Conservation (phyloP, 2,329 filamentous ascomycete species). For the Fusarium succisae region DNA sequence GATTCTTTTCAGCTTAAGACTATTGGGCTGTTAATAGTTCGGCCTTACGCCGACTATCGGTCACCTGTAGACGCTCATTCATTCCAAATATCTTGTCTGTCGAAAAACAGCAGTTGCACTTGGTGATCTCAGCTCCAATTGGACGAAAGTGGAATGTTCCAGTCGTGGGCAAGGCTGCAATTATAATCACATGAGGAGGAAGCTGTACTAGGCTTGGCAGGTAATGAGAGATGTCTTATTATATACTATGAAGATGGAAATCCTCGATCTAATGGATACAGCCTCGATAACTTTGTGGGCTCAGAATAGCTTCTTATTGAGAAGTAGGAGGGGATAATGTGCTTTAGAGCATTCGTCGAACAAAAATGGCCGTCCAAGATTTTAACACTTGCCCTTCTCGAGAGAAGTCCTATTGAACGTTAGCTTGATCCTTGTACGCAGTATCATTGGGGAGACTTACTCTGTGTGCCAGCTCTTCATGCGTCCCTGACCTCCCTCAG, state of each 20-base stretch:
- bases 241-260: neutral
- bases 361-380: fast-evolving
- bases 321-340: no score
- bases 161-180: fast-evolving
- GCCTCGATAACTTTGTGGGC: fast-evolving
- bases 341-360: no score
- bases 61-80: fast-evolving
- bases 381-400: neutral
- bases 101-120: neutral
- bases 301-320: fast-evolving
- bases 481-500: neutral
- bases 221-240: neutral
- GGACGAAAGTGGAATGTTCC: fast-evolving
- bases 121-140: fast-evolving
- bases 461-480: constrained; percentile 13
- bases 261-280: fast-evolving
- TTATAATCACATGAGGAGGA: fast-evolving
- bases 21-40: fast-evolving
- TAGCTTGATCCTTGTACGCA: fast-evolving
- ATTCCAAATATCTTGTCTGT: neutral
- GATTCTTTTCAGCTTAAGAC: no score
- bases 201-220: fast-evolving
- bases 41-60: fast-evolving
- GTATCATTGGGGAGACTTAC: neutral
- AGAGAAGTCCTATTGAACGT: neutral